phyloP scores from a whole-genome alignment of 2,329 filamentous ascomycete species.

The Stagonosporopsis vannaccii region DNA sequence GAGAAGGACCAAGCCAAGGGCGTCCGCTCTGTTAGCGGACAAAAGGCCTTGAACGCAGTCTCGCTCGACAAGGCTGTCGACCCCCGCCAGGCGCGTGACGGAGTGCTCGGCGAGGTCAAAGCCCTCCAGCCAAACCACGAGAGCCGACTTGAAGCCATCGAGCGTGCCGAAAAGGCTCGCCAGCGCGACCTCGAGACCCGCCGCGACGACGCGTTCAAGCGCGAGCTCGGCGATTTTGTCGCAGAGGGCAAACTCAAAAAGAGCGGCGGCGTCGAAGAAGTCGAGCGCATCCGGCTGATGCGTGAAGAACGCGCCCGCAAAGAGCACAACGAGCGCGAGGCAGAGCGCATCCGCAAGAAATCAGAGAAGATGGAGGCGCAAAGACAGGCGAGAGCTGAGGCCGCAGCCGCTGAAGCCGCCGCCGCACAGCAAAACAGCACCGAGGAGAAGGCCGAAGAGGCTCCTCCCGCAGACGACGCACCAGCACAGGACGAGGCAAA shows the following conservation, averaged over 20 bases:
- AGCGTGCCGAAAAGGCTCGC: conserved; percentile 90
- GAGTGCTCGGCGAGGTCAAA: conserved; percentile 88
- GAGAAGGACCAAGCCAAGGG: conserved; percentile 60
- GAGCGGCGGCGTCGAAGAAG: conserved; percentile 92
- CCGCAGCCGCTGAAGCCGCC: conserved; percentile 28
- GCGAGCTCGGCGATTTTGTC: conserved; percentile 85
- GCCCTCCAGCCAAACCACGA: conserved; percentile 95
- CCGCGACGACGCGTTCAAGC: conserved; percentile 77
- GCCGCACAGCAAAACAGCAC: conserved; percentile 27
- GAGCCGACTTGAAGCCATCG: conserved; percentile 89
- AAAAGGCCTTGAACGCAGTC: conserved; percentile 44
- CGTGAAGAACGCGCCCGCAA: conserved; percentile 87
- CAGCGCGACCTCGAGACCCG: conserved; percentile 87
- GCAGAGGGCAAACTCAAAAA: conserved; percentile 93
- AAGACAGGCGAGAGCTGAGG: conserved; percentile 41
- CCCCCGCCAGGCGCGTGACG: conserved; percentile 85
- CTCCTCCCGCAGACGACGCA: conserved; percentile 23
- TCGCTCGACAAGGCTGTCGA: conserved; percentile 63
- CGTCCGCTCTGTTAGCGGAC: conserved; percentile 58
- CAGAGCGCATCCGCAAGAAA: conserved; percentile 53
- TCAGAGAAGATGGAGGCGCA: conserved; percentile 55
- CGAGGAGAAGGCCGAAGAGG: conserved; percentile 35
- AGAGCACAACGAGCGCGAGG: conserved; percentile 69
- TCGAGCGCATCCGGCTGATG: conserved; percentile 80
- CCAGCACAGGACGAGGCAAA: conserved; percentile 36